Evolutionary conservation across 2,329 filamentous ascomycete genomes (phyloP).

Genomic region (Trichoderma arundinaceum): DNA sequence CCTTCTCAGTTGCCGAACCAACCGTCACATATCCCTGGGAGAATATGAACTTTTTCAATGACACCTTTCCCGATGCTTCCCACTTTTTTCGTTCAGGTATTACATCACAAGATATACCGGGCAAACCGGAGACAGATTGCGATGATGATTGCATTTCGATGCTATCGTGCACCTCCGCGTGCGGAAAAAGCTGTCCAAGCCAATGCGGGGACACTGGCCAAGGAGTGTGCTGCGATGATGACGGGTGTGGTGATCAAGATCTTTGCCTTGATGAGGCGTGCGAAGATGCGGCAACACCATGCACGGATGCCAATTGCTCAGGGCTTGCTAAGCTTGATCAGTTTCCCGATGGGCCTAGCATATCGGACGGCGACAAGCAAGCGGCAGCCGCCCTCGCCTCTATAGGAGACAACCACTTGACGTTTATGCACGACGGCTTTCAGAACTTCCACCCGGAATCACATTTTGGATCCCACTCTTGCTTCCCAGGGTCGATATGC

Average conservation of each 20-base stretch:
- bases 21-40: constrained; percentile 34
- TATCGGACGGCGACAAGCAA: constrained; percentile 38
- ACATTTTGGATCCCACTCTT: constrained; percentile 12
- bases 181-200: constrained; percentile 44
- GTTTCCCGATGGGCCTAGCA: constrained; percentile 1
- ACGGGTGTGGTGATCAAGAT: constrained; percentile 40
- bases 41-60: constrained; percentile 32
- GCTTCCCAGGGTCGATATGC: background rate
- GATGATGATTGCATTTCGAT: constrained; percentile 43
- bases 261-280: constrained; percentile 44
- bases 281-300: constrained; percentile 44
- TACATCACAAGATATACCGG: background rate
- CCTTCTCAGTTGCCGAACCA: constrained; percentile 23
- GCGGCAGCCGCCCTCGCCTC: constrained; percentile 43
- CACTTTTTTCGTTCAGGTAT: constrained; percentile 5
- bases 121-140: constrained; percentile 13
- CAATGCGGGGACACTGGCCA: constrained; percentile 44
- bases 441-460: constrained; percentile 8
- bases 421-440: constrained; percentile 5
- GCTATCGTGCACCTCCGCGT: constrained; percentile 45
- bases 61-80: constrained; percentile 25
- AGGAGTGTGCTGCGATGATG: constrained; percentile 46
- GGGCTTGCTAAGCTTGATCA: constrained; percentile 11
- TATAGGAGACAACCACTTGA: constrained; percentile 37
- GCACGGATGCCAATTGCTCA: constrained; percentile 46